Percentiles rank a stretch among this genome's conserved stretches.
Evolutionary conservation across 768 basidiomycete species (phyloP).

Genomic region (Lactifluus echinatus): DNA sequence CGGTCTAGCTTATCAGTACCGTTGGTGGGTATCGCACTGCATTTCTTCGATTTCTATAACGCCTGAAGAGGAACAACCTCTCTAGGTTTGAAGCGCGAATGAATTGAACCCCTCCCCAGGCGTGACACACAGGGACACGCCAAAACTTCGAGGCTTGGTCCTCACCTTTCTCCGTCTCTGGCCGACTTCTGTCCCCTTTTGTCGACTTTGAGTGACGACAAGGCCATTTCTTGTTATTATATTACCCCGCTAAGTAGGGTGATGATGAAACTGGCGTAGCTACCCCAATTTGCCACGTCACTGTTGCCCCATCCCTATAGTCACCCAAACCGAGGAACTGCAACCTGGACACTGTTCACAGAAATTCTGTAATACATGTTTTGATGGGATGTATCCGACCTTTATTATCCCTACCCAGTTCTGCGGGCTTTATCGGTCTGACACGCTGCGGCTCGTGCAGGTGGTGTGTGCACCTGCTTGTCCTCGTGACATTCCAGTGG

Average conservation of each 20-base stretch:
- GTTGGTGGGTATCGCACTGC: not conserved
- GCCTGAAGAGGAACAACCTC: not conserved
- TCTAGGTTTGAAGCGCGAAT: not conserved
- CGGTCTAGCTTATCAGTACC: not conserved
- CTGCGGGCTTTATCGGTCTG: not conserved
- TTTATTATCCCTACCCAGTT: not conserved
- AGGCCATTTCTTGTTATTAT: too few species aligned
- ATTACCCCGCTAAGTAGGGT: too few species aligned
- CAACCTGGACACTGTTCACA: not conserved
- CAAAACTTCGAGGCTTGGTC: not conserved
- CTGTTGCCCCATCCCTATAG: not conserved
- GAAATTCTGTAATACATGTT: not conserved
- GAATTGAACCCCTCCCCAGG: not conserved
- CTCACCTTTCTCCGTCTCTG: not conserved
- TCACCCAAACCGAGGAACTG: not conserved
- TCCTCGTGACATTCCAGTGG: constrained; percentile 7
- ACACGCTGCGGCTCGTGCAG: not conserved
- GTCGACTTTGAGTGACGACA: not conserved
- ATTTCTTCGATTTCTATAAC: not conserved
- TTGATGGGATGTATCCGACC: not conserved
- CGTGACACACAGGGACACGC: not conserved
- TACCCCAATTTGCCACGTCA: constrained; percentile 10
- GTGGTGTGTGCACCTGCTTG: not conserved
- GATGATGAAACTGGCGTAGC: not conserved
- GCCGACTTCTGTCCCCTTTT: not conserved